A percentile compares a stretch with the other conserved stretches of the same genome.
Evolutionary conservation across 495 filamentous ascomycete species (phyloP).

Genomic region (Xylona heveae): DNA sequence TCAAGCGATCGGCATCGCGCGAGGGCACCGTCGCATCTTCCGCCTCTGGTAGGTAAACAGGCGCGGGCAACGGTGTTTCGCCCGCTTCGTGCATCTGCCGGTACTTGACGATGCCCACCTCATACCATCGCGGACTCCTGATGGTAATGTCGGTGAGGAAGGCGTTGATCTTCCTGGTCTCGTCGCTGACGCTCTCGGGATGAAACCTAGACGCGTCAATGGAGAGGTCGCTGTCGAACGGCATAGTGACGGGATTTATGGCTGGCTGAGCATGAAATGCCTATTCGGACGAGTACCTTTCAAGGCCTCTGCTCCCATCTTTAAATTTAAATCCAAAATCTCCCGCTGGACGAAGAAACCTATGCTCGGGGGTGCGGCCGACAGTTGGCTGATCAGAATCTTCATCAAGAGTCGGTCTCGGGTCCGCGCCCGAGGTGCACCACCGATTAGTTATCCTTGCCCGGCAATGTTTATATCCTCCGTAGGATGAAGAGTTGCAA

Average conservation of each 20-base stretch:
- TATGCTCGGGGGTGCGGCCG: too few species aligned
- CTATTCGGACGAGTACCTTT: too few species aligned
- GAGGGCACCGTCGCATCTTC: constrained; percentile 25
- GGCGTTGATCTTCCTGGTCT: constrained; percentile 6
- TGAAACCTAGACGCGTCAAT: constrained; percentile 7
- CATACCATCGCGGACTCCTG: constrained; percentile 9
- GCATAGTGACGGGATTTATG: constrained; percentile 7
- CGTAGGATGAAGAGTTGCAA: too few species aligned
- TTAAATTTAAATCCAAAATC: too few species aligned
- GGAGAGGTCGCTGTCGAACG: constrained; percentile 7
- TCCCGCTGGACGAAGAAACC: too few species aligned
- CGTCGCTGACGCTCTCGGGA: constrained; percentile 6
- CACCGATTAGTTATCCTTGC: too few species aligned
- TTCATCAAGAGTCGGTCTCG: too few species aligned
- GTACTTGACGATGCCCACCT: constrained; percentile 21
- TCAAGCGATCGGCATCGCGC: constrained; percentile 22
- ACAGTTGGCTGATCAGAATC: too few species aligned
- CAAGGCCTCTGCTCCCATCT: too few species aligned
- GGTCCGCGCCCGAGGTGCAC: too few species aligned
- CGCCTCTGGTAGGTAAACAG: constrained; percentile 15
- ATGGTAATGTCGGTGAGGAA: constrained; percentile 4
- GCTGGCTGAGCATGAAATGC: too few species aligned
- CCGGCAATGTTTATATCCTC: too few species aligned
- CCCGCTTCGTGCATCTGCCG: constrained; percentile 23
- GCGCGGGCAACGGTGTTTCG: constrained; percentile 20